These are phyloP conservation scores for Aspergillus cristatus DNA, from an alignment of 495 filamentous ascomycete species.

Conservation along the genomic window DNA sequence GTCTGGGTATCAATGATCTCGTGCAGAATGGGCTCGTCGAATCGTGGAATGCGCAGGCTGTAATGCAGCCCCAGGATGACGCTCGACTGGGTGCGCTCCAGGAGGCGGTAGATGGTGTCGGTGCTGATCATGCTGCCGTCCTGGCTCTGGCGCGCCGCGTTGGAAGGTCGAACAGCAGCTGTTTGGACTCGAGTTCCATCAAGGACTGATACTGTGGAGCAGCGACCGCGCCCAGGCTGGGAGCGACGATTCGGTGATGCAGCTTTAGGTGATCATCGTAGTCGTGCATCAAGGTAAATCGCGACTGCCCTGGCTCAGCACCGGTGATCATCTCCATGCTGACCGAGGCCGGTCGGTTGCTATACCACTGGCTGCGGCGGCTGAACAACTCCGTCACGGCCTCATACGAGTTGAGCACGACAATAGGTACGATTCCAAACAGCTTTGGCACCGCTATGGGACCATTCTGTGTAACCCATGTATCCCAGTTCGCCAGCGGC, in stretches of 20 bases:
- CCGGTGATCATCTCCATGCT: constrained; percentile 29
- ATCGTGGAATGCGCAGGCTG: constrained; percentile 20
- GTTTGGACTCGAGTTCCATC: constrained; percentile 22
- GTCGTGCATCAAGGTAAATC: no score
- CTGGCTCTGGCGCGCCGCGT: not conserved
- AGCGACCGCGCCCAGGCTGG: constrained; percentile 13
- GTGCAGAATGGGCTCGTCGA: constrained; percentile 19
- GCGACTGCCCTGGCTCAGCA: no score
- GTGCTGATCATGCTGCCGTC: constrained; percentile 8
- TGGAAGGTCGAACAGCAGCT: constrained; percentile 18
- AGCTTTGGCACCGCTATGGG: constrained; percentile 16
- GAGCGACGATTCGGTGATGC: constrained; percentile 20
- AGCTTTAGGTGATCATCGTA: no score
- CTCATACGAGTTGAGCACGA: constrained; percentile 18
- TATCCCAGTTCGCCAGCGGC: constrained; percentile 18
- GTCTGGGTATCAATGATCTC: constrained; percentile 17
- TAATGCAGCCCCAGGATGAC: constrained; percentile 26
- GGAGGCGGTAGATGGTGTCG: constrained; percentile 11
- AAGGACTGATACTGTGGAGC: constrained; percentile 16
- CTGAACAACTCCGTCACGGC: constrained; percentile 25
- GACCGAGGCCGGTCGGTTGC: constrained; percentile 21
- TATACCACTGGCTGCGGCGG: constrained; percentile 26
- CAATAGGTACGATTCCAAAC: constrained; percentile 22
- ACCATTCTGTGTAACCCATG: constrained; percentile 17
- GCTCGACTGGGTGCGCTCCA: constrained; percentile 22